Base-by-base conservation (phyloP, 306 rosid species). In the Pachyrhizus erosus region DNA sequence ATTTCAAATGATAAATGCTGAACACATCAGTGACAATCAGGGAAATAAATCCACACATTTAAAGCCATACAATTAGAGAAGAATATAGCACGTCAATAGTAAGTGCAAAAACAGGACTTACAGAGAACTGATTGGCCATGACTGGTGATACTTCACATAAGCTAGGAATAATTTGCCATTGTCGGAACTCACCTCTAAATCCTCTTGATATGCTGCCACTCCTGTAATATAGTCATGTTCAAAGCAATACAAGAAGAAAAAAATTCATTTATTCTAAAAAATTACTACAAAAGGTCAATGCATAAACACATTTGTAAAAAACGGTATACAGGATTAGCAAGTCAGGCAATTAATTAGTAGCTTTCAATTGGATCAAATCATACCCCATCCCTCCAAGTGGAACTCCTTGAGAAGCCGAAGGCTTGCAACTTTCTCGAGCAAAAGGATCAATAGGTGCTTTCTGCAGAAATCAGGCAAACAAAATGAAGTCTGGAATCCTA, bases 321-420 rank as follows among this genome's bases (percentile, higher is more conserved):
- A 75, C 48, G 45, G 61, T 68, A 57, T 79, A 33, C 82, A 75
- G 14, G 52, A 69, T 37, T 68, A 75, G 26, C 67, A 46, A 84
- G 17, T 57, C 78, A 79, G 29, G n/a, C 70, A 45, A 68, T 75
- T 75, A 79, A 75, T 67, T 65, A 24, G 54, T 9, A 64, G 76
- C 67, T 46, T 46, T 57, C 60, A 74, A 81, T 69, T 61, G 52
- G 81, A 58, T 57, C 42, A 68, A 20, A 55, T 39, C 97, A 76
- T 86, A 96, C 99, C 99, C 99, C 99, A 96, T 96, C 85, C 98
- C 99, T 76, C 99, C 98, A 70, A 96, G 96, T 17, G 99, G 99
- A 89, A 96, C 98, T 60, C 99, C 99, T 88, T 93, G 99, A 70
- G 99, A 81, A 73, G 99, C 98, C 73, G 99, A 96, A 73, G 99